These are phyloP conservation scores for Trichoderma asperelloides DNA, from an alignment of 495 filamentous ascomycete genomes.

Conservation along the genomic window DNA sequence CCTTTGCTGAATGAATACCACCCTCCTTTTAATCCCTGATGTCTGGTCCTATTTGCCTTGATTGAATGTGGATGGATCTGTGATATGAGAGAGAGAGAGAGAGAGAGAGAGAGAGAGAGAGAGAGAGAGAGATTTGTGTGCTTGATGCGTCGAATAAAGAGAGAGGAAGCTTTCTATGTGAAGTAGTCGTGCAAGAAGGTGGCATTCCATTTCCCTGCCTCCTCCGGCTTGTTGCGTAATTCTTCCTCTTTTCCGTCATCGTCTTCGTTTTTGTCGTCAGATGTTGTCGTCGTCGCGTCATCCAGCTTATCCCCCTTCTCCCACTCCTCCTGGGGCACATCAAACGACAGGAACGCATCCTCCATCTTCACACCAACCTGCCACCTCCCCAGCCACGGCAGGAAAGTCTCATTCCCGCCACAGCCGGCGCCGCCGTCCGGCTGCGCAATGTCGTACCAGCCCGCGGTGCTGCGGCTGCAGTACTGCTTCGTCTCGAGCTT, in stretches of 20 bases:
- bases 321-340: constrained; percentile 21
- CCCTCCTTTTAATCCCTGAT: not conserved
- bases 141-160: not conserved
- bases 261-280: not conserved
- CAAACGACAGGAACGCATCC: constrained; percentile 29
- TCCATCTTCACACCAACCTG: constrained; percentile 33
- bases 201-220: not conserved
- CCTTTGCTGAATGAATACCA: not conserved
- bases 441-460: constrained; percentile 35
- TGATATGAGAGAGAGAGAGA: not conserved
- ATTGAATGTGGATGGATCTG: not conserved
- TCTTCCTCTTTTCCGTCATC: not conserved
- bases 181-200: not conserved
- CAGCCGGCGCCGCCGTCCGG: constrained; percentile 13
- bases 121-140: not conserved
- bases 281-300: not conserved
- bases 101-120: not conserved
- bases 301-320: not conserved
- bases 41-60: not conserved
- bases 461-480: constrained; percentile 17
- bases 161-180: not conserved
- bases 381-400: constrained; percentile 37
- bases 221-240: not conserved
- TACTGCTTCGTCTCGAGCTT: constrained; percentile 18
- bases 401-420: constrained; percentile 29